These are phyloP conservation scores for Symbiotaphrina buchneri DNA, from an alignment of 495 filamentous ascomycete species.

Conservation along the genomic window DNA sequence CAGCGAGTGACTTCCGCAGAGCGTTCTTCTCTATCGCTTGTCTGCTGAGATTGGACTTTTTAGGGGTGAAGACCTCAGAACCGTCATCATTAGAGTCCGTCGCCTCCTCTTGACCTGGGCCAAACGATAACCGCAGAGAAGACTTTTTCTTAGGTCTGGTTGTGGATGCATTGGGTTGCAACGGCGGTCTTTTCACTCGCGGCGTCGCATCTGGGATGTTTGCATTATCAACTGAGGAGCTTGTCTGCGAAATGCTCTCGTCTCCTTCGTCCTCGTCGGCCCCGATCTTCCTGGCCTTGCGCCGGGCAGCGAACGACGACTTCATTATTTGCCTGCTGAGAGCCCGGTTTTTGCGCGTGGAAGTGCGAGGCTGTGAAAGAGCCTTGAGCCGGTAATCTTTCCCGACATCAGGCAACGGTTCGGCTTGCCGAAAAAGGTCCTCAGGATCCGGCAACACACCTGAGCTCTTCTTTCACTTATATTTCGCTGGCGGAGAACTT, in stretches of 20 bases:
- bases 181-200: constrained; percentile 18
- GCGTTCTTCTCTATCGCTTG: constrained; percentile 52
- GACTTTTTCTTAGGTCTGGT: constrained; percentile 27
- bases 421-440: too few species aligned
- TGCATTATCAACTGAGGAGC: not conserved
- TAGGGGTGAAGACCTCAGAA: constrained; percentile 38
- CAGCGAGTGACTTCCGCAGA: constrained; percentile 23
- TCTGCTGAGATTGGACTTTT: constrained; percentile 45
- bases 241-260: constrained; percentile 2
- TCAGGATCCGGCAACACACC: too few species aligned
- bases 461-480: too few species aligned
- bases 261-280: constrained; percentile 35
- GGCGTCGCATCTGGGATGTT: constrained; percentile 13
- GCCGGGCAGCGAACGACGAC: constrained; percentile 40
- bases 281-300: constrained; percentile 54
- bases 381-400: too few species aligned
- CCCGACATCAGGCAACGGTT: too few species aligned
- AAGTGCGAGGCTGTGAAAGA: constrained; percentile 1
- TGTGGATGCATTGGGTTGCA: constrained; percentile 3
- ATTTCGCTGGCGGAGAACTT: too few species aligned
- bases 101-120: constrained; percentile 23
- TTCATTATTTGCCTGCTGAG: constrained; percentile 22
- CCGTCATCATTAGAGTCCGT: constrained; percentile 29
- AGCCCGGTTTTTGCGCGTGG: not conserved
- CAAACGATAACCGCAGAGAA: constrained; percentile 55